Evolutionary conservation across 148 eudicot genomes (phyloP), one percentile per base, ranked within the genome.

Genomic region (Amaranthus palmeri): DNA sequence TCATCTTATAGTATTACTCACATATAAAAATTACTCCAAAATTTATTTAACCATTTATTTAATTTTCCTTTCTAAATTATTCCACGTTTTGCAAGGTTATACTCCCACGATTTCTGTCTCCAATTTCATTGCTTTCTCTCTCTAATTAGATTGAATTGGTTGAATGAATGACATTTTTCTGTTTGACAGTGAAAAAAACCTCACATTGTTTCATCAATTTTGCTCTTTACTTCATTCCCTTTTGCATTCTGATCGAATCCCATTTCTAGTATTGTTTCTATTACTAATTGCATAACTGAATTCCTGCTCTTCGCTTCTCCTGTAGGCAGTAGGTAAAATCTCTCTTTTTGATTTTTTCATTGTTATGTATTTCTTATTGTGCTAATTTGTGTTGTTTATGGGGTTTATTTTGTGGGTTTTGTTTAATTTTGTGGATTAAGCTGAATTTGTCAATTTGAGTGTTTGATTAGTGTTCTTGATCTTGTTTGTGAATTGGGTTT

Each of bases 331-430:
- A 47, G 77, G 77, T 78, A 75, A 50, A 45, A 8, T 40, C 3
- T 68, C 40, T 61, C 51, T 61, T 58, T 59, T 71, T 70, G 59
- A 18, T 10, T 45, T 18, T 3, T 44, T 5, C 10, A 8, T 64
- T 55, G 11, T 40, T 9, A 17, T 18, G 6, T 63, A n/a, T 42
- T 68, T 10, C 36, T 61, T 17, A 11, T 25, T 25, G 36, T 71
- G 57, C 3, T 45, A 14, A 65, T 69, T 41, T 4, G 55, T 4
- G 36, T 36, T 8, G 13, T 54, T 59, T 8, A 67, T 63, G 50
- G 65, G 13, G 15, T 56, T 71, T 50, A 42, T 25, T 51, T 41
- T 51, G 4, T 58, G 72, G 80, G 67, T 58, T 14, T 57, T 71
- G 49, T 48, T 65, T 71, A 4, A 58, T 71, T 77, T 8, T 54